Conservation (phyloP, 345 rosid species). For the Camelina sativa region DNA sequence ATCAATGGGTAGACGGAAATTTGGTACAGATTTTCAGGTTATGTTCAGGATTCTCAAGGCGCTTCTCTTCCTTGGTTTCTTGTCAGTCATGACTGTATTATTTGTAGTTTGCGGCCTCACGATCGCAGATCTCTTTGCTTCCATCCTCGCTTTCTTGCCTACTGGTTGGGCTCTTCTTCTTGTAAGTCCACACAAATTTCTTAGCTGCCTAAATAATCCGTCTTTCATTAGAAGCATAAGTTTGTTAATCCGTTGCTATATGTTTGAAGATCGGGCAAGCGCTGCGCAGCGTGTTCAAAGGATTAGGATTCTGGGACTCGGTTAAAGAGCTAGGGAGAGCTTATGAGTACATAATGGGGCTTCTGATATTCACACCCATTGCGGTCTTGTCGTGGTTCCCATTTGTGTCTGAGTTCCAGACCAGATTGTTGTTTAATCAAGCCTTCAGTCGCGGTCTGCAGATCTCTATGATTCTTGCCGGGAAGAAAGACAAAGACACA, state of each 20-base stretch:
- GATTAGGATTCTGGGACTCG: slow-evolving; percentile 76
- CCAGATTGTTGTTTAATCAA: slow-evolving; percentile 91
- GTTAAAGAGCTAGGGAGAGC: slow-evolving; percentile 88
- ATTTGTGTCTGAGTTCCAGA: slow-evolving; percentile 85
- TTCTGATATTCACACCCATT: slow-evolving; percentile 66
- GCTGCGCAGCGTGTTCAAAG: slow-evolving; percentile 53
- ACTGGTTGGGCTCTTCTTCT: slow-evolving; percentile 92
- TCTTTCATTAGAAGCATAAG: slow-evolving; percentile 5
- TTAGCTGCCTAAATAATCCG: not conserved
- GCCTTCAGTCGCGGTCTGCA: slow-evolving; percentile 95
- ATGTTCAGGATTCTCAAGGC: slow-evolving; percentile 96
- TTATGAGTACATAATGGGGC: slow-evolving; percentile 83
- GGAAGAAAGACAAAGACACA: slow-evolving; percentile 58
- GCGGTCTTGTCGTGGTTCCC: slow-evolving; percentile 90
- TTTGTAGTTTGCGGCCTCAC: slow-evolving; percentile 74
- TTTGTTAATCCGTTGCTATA: slow-evolving; percentile 17
- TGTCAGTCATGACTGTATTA: slow-evolving; percentile 83
- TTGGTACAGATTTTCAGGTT: slow-evolving; percentile 80
- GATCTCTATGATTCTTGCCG: slow-evolving; percentile 81
- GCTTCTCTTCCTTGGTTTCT: slow-evolving; percentile 84
- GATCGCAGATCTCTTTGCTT: slow-evolving; percentile 71
- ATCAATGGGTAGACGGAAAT: slow-evolving; percentile 80
- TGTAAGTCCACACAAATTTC: slow-evolving; percentile 55
- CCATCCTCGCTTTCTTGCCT: slow-evolving; percentile 79
- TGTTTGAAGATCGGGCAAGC: slow-evolving; percentile 73